These are phyloP conservation scores for Phytophthora tentaculata DNA, from an alignment of 352 stramenopile genomes.

Conservation along the genomic window DNA sequence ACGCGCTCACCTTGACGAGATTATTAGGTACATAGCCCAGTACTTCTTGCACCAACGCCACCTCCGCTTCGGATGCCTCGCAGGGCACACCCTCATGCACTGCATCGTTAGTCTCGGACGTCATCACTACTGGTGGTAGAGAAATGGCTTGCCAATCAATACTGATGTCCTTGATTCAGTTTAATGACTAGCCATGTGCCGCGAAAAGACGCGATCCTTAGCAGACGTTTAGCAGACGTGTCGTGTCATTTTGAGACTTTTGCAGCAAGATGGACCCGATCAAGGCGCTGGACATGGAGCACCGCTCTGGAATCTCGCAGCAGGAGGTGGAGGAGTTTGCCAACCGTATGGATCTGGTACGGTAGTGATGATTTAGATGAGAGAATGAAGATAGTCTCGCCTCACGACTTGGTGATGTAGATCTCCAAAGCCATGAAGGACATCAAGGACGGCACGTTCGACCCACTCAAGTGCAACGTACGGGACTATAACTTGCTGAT, in stretches of 20 bases:
- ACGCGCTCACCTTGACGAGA: conserved; percentile 50
- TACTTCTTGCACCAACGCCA: conserved; percentile 47
- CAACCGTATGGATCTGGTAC: conserved; percentile 72
- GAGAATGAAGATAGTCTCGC: background rate
- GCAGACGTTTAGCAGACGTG: conserved; percentile 9
- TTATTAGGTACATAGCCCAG: conserved; percentile 65
- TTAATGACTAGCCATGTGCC: conserved; percentile 17
- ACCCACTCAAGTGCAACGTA: conserved; percentile 74
- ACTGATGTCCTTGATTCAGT: conserved; percentile 1
- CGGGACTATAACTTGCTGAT: background rate
- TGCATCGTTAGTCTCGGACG: conserved; percentile 1
- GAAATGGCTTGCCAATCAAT: background rate
- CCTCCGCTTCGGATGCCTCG: conserved; percentile 36
- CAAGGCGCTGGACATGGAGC: conserved; percentile 71
- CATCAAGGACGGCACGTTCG: conserved; percentile 84
- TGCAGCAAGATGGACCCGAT: conserved; percentile 58
- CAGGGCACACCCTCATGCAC: conserved; percentile 52
- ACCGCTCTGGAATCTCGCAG: conserved; percentile 63
- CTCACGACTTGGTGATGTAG: conserved; percentile 32
- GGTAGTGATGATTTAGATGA: background rate
- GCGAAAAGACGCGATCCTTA: conserved; percentile 30
- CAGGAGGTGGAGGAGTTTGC: conserved; percentile 80
- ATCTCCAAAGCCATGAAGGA: conserved; percentile 77
- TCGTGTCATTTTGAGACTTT: conserved; percentile 6
- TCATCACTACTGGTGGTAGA: conserved; percentile 6